A percentile compares a stretch with the other conserved stretches of the same genome.
Evolutionary conservation across 768 basidiomycete genomes (phyloP).

Genomic region (Inosperma sp.): DNA sequence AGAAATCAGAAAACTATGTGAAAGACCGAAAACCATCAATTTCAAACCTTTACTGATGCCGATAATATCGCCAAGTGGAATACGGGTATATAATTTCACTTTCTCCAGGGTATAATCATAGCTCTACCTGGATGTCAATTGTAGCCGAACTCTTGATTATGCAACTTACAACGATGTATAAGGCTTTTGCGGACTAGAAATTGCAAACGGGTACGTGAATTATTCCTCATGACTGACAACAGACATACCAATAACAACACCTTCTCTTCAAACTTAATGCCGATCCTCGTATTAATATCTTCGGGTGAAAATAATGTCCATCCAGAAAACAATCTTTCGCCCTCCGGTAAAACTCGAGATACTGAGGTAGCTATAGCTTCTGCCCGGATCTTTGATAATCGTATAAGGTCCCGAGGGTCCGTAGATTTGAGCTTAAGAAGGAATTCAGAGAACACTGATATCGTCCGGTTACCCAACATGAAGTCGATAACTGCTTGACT

Average conservation of each 20-base stretch:
- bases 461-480: conserved; percentile 81
- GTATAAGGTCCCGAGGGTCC: conserved; percentile 87
- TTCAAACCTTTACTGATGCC: conserved; percentile 71
- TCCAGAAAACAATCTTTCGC: conserved; percentile 72
- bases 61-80: conserved; percentile 79
- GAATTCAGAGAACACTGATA: conserved; percentile 91
- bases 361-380: conserved; percentile 91
- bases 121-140: conserved; percentile 44
- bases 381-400: conserved; percentile 82
- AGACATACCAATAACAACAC: conserved; percentile 77
- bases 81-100: conserved; percentile 83
- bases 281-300: conserved; percentile 62
- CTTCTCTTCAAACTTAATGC: conserved; percentile 92
- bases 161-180: conserved; percentile 72
- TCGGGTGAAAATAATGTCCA: conserved; percentile 93
- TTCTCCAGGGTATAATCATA: conserved; percentile 94
- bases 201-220: too few species aligned
- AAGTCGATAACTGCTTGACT: conserved; percentile 94
- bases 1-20: too few species aligned
- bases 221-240: too few species aligned
- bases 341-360: conserved; percentile 67
- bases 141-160: not conserved
- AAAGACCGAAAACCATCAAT: conserved; percentile 2
- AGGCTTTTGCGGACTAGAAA: conserved; percentile 42
- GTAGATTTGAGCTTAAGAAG: conserved; percentile 80